Evolutionary conservation across 116 monocot genomes (phyloP), one percentile per base, ranked within the genome.

Genomic region (Trichopus zeylanicus): DNA sequence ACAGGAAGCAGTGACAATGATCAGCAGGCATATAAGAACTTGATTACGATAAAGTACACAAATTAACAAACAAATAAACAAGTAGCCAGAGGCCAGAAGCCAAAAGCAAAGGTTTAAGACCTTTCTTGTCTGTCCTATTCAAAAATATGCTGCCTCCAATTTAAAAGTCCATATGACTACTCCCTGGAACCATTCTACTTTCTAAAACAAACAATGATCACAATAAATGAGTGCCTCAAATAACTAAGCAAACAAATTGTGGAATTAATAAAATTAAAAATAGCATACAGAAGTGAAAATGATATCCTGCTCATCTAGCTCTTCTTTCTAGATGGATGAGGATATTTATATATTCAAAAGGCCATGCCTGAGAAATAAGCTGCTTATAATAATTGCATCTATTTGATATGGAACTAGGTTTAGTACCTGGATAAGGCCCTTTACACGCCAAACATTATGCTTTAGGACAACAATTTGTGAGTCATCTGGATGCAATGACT

Each of bases 371-470:
- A 51, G 51, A 51, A 51, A 51, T 20, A 51, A 51, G 11, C 9
- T 22, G 24, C 20, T 51, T 7, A 51, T 16, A 20, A 39, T 39
- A 39, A 39, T 2, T 16, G 16, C 16, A 16, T 10, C 15, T 5
- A 9, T 22, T 6, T 53, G 12, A 53, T 15, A 53, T 20, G 21
- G 11, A 23, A 26, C 22, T 12, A 48, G 38, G 56, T 37, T 31
- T 7, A 62, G 18, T 64, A 85, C 85, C 85, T 85, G 85, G 18
- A 85, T 85, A 33, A 85, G 57, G 18, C 80, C 85, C 67, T 85
- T 85, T 6, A 85, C 85, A 64, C 85, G 85, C 85, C 85, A 85
- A 63, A 85, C 85, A 68, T 85, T 80, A 65, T 85, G 85, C 33
- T 76, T 85, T 18, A 85, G 32, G 60, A 76, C 80, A 32, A 85